These are phyloP conservation scores for Phaeomoniella chlamydospora DNA, from an alignment of 2,329 filamentous ascomycete genomes.

Conservation along the genomic window DNA sequence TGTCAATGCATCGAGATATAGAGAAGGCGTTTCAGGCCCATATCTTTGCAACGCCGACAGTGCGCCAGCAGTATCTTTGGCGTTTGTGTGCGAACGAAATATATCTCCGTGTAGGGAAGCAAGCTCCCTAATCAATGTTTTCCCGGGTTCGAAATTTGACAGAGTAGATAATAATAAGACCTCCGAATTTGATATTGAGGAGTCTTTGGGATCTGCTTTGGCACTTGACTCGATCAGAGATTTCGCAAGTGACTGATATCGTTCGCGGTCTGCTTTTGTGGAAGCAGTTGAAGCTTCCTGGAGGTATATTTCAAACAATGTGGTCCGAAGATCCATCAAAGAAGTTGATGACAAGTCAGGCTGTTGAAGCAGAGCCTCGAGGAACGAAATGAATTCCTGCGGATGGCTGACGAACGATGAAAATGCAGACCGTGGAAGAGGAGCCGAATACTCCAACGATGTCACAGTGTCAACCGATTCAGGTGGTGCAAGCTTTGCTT, in stretches of 20 bases:
- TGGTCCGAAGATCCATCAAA: constrained; percentile 78
- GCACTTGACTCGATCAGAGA: constrained; percentile 64
- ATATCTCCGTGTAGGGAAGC: constrained; percentile 88
- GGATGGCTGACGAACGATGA: constrained; percentile 93
- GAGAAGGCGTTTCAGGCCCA: constrained; percentile 73
- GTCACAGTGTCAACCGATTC: constrained; percentile 14
- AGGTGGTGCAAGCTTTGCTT: constrained; percentile 16
- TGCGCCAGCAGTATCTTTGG: constrained; percentile 79
- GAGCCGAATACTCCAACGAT: constrained; percentile 49
- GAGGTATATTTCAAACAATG: constrained; percentile 95
- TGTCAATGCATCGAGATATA: constrained; percentile 82
- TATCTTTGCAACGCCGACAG: constrained; percentile 86
- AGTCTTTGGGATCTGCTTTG: constrained; percentile 23
- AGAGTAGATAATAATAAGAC: constrained; percentile 85
- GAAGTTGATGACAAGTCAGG: constrained; percentile 57
- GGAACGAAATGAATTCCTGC: constrained; percentile 78
- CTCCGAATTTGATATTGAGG: constrained; percentile 82
- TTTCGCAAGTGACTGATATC: constrained; percentile 82
- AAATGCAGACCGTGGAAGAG: constrained; percentile 77
- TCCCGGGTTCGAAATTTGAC: constrained; percentile 79
- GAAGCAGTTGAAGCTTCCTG: constrained; percentile 66
- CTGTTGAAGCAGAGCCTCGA: constrained; percentile 73
- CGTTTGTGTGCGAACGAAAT: constrained; percentile 87
- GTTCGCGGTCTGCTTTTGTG: constrained; percentile 52
- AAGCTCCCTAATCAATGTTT: constrained; percentile 83